Evolutionary conservation across 805 yeast species (phyloP).

Genomic region (Cyberlindnera sargentensis): DNA sequence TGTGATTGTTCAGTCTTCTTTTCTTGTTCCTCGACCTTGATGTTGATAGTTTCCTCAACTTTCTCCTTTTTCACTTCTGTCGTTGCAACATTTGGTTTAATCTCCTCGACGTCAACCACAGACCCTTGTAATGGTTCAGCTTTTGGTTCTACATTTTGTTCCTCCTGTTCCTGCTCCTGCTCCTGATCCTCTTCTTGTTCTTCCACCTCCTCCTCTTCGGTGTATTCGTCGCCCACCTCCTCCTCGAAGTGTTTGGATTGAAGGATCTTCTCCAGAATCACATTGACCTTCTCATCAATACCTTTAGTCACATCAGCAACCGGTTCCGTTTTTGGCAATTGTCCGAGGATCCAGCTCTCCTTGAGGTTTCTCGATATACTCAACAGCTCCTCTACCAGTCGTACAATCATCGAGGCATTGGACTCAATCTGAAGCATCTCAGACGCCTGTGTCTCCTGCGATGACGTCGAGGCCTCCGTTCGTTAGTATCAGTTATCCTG

Average conservation of each 20-base stretch:
- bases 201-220: slow-evolving; percentile 1
- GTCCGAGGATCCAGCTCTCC: slow-evolving; percentile 54
- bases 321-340: slow-evolving; percentile 31
- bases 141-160: not conserved
- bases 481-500: not conserved
- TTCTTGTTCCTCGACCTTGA: not conserved
- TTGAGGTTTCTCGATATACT: slow-evolving; percentile 41
- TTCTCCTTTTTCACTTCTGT: not conserved
- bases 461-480: slow-evolving; percentile 22
- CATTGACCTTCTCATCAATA: slow-evolving; percentile 5
- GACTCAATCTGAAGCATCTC: slow-evolving; percentile 51
- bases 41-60: not conserved
- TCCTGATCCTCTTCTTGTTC: slow-evolving; percentile 5
- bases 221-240: slow-evolving; percentile 3
- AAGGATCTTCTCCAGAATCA: slow-evolving; percentile 6
- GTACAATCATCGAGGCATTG: slow-evolving; percentile 42
- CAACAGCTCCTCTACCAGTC: slow-evolving; percentile 47
- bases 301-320: slow-evolving; percentile 9
- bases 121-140: not conserved
- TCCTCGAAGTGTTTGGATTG: slow-evolving; percentile 6
- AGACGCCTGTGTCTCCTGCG: slow-evolving; percentile 35
- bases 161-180: slow-evolving; percentile 7
- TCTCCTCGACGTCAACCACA: not conserved
- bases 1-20: not conserved
- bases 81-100: not conserved